Conservation (phyloP, 192 early-diverging fungal species). For the Entomortierella beljakovae region DNA sequence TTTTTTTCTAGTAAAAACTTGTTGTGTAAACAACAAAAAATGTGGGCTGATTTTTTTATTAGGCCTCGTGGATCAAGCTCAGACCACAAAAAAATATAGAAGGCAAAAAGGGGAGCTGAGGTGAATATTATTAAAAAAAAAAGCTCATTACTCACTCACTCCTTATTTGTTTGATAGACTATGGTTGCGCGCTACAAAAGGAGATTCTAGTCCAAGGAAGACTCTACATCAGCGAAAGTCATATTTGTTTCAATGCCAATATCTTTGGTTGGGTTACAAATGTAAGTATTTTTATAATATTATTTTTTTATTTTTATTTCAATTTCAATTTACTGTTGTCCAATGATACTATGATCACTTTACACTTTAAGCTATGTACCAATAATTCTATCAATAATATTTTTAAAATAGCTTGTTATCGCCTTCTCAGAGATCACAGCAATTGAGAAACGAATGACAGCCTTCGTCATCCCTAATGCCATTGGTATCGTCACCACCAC, state of each 20-base stretch:
- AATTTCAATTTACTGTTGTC: neutral
- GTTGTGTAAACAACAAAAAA: too few species aligned
- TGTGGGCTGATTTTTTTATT: too few species aligned
- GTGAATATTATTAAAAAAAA: neutral
- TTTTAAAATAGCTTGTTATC: constrained; percentile 65
- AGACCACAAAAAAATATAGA: too few species aligned
- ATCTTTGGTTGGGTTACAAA: constrained; percentile 93
- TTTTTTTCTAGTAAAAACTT: too few species aligned
- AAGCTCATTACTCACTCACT: neutral
- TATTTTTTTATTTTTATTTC: neutral
- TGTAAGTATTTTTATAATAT: constrained; percentile 48
- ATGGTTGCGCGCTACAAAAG: constrained; percentile 87
- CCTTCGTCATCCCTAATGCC: constrained; percentile 89
- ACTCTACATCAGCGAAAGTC: constrained; percentile 83
- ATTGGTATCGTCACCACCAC: constrained; percentile 79
- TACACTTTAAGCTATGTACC: neutral
- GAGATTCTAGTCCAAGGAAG: constrained; percentile 91
- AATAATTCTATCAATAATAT: neutral
- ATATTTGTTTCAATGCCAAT: constrained; percentile 88
- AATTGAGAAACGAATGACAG: constrained; percentile 88
- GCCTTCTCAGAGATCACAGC: constrained; percentile 81
- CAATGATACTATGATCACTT: neutral
- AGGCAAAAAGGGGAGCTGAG: too few species aligned
- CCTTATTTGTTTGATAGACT: constrained; percentile 60
- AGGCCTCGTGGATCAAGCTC: too few species aligned